Conservation (phyloP, 2,329 filamentous ascomycete species). For the Purpureocillium takamizusanense region DNA sequence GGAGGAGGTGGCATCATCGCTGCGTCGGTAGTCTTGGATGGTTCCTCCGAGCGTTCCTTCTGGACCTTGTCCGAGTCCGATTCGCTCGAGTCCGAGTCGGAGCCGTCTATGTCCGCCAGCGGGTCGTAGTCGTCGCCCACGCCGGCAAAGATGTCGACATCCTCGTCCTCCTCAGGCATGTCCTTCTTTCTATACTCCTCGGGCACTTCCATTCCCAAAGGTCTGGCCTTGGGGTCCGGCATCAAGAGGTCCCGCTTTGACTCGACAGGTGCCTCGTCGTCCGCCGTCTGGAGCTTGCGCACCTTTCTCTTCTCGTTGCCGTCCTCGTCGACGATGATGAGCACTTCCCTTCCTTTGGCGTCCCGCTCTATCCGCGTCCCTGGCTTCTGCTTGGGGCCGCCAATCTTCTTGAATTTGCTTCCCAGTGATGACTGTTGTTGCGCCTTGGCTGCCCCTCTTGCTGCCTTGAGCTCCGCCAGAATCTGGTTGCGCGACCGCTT, state of each 20-base stretch:
- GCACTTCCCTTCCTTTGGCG: conserved; percentile 50
- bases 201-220: conserved; percentile 58
- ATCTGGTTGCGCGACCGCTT: conserved; percentile 60
- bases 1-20: conserved; percentile 37
- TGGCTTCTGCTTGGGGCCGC: conserved; percentile 42
- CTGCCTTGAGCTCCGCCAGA: conserved; percentile 56
- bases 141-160: conserved; percentile 58
- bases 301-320: conserved; percentile 59
- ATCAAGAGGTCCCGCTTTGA: conserved; percentile 35
- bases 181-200: conserved; percentile 44
- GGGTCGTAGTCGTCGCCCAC: conserved; percentile 61
- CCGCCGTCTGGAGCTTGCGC: conserved; percentile 38
- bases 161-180: conserved; percentile 39
- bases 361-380: conserved; percentile 53
- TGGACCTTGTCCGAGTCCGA: conserved; percentile 21
- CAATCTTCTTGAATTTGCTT: conserved; percentile 57
- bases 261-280: conserved; percentile 20
- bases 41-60: conserved; percentile 9
- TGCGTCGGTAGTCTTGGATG: background rate
- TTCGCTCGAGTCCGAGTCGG: conserved; percentile 35
- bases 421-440: conserved; percentile 43
- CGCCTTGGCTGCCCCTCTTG: conserved; percentile 50
- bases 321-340: conserved; percentile 58
- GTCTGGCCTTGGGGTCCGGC: conserved; percentile 46
- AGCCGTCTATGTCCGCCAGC: conserved; percentile 45